Percentiles rank a stretch among this genome's conserved stretches.
Evolutionary conservation across 1,139 yeast genomes (phyloP).

Genomic region (Pichia cactophila): DNA sequence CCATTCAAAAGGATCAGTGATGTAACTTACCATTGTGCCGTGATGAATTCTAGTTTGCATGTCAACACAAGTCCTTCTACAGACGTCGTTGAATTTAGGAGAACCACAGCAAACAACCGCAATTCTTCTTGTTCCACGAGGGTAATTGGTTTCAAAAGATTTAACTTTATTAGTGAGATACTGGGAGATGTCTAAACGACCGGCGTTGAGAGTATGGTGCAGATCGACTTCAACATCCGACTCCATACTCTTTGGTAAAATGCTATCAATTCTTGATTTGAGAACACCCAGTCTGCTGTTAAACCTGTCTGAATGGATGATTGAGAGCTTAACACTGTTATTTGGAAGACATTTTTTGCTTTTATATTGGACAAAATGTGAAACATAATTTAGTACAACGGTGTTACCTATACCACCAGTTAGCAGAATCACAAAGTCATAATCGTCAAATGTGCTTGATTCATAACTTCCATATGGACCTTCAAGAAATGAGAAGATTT

Average conservation of each 20-base stretch:
- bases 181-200: conserved; percentile 1
- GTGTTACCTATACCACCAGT: conserved; percentile 13
- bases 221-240: conserved; percentile 2
- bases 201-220: conserved; percentile 1
- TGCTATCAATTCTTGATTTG: not conserved
- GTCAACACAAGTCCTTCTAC: conserved; percentile 6
- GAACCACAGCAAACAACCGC: conserved; percentile 12
- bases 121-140: conserved; percentile 3
- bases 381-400: conserved; percentile 3
- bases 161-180: not conserved
- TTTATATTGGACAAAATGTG: not conserved
- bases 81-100: conserved; percentile 3
- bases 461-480: conserved; percentile 29
- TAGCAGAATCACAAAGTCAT: conserved; percentile 4
- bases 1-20: not conserved
- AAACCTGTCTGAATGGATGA: conserved; percentile 5
- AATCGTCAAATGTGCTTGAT: conserved; percentile 2
- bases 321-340: not conserved
- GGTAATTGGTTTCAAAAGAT: not conserved
- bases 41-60: not conserved
- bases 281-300: not conserved
- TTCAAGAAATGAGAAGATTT: conserved; percentile 35
- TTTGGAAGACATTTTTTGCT: not conserved
- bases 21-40: not conserved
- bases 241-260: not conserved